Evolutionary conservation across 306 rosid species (phyloP).

Genomic region (Macrotyloma uniflorum): DNA sequence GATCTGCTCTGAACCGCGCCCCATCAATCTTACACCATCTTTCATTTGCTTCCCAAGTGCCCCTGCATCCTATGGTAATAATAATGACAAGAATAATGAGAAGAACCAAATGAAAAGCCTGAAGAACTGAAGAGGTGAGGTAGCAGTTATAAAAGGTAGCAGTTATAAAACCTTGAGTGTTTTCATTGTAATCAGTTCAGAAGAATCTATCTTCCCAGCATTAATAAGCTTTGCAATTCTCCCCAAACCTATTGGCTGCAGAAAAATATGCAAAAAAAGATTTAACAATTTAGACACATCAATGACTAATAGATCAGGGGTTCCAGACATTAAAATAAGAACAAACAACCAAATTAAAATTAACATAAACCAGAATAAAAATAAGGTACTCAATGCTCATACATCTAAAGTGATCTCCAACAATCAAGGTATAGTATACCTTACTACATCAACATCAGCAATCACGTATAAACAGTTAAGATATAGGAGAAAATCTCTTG

Average conservation of each 20-base stretch:
- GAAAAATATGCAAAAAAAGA: constrained; percentile 19
- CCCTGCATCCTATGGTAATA: constrained; percentile 73
- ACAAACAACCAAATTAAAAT: constrained; percentile 7
- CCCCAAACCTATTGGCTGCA: constrained; percentile 92
- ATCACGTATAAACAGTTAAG: constrained; percentile 25
- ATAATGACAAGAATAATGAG: constrained; percentile 40
- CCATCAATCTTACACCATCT: constrained; percentile 96
- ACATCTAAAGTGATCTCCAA: constrained; percentile 20
- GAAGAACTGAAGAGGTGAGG: constrained; percentile 1
- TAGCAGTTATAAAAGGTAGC: constrained; percentile 38
- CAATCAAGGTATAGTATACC: background rate
- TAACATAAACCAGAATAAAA: constrained; percentile 9
- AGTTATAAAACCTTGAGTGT: constrained; percentile 76
- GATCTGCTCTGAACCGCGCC: constrained; percentile 90
- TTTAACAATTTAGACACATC: background rate
- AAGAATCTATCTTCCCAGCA: constrained; percentile 89
- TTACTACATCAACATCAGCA: constrained; percentile 4
- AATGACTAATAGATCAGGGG: background rate
- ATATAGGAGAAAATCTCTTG: background rate
- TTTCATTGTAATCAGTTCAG: constrained; percentile 90
- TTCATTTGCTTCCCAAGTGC: constrained; percentile 90
- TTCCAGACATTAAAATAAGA: background rate
- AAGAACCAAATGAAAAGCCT: constrained; percentile 32
- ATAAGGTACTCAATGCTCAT: background rate
- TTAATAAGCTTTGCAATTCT: constrained; percentile 83